Percentiles rank a stretch among this genome's conserved stretches.
These are phyloP conservation scores for Acephala macrosclerotiorum DNA, from an alignment of 2,329 filamentous ascomycete genomes.

Conservation along the genomic window DNA sequence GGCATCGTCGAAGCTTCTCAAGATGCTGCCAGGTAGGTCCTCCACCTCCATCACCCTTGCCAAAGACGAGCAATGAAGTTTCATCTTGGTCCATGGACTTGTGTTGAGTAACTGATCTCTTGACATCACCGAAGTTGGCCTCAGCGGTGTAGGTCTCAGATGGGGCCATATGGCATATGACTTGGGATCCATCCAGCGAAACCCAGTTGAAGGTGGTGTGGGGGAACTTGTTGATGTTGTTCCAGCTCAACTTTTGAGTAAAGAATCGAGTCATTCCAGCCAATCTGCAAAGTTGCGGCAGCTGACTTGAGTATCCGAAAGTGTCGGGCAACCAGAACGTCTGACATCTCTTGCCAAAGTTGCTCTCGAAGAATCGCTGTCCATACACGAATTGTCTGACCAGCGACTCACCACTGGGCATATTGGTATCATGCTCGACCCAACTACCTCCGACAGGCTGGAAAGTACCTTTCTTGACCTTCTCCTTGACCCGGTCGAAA, in stretches of 20 bases:
- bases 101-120: conserved; percentile 87
- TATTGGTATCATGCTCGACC: conserved; percentile 98
- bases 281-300: conserved; percentile 90
- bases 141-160: conserved; percentile 95
- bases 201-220: conserved; percentile 99
- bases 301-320: conserved; percentile 94
- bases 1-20: conserved; percentile 92
- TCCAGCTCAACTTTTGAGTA: conserved; percentile 99
- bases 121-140: conserved; percentile 94
- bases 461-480: conserved; percentile 90
- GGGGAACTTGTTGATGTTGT: conserved; percentile 99
- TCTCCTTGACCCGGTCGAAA: conserved; percentile 88
- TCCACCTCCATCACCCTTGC: conserved; percentile 95
- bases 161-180: conserved; percentile 97
- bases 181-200: conserved; percentile 91
- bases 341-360: conserved; percentile 85
- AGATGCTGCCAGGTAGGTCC: conserved; percentile 93
- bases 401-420: conserved; percentile 94
- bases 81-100: conserved; percentile 95
- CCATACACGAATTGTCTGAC: conserved; percentile 95
- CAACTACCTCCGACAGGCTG: conserved; percentile 97
- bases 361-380: conserved; percentile 91
- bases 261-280: conserved; percentile 98
- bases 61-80: conserved; percentile 90
- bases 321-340: conserved; percentile 99